phyloP scores from a whole-genome alignment of 225 moss, liverwort and hornwort species.

The Antitrichia curtipendula region DNA sequence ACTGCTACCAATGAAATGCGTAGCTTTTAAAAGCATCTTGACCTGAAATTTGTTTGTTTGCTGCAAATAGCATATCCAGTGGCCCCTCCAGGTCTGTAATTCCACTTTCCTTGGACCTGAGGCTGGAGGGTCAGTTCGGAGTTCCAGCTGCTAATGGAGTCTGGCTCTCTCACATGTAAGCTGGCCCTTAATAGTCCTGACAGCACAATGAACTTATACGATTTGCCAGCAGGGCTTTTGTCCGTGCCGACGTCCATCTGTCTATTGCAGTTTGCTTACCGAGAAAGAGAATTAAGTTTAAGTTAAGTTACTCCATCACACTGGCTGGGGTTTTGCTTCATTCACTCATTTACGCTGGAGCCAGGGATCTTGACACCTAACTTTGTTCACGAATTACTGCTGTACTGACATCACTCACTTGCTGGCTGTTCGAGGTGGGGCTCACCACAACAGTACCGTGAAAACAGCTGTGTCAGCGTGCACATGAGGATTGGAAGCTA shows the following conservation, averaged over 20 bases:
- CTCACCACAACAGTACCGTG: not conserved
- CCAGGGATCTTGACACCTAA: not conserved
- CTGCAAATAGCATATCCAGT: too few relatives aligned
- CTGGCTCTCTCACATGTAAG: too few relatives aligned
- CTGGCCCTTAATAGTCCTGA: too few relatives aligned
- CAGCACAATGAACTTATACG: not conserved
- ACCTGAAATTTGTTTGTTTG: too few relatives aligned
- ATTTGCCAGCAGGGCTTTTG: not conserved
- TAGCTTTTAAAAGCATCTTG: too few relatives aligned
- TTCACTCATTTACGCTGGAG: not conserved
- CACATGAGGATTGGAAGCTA: not conserved
- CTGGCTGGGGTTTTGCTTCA: not conserved
- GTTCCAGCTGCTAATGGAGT: too few relatives aligned
- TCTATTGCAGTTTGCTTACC: not conserved
- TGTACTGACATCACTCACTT: not conserved
- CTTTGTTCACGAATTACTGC: not conserved
- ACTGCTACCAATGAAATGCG: too few relatives aligned
- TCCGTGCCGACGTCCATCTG: not conserved
- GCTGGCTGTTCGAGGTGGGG: not conserved
- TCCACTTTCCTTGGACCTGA: too few relatives aligned
- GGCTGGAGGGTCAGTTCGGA: too few relatives aligned
- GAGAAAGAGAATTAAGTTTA: not conserved
- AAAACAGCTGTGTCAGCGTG: not conserved
- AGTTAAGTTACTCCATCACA: not conserved
- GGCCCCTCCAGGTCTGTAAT: too few relatives aligned